Base-by-base conservation (phyloP, 2,329 filamentous ascomycete genomes). In the Epichloe scottii region DNA sequence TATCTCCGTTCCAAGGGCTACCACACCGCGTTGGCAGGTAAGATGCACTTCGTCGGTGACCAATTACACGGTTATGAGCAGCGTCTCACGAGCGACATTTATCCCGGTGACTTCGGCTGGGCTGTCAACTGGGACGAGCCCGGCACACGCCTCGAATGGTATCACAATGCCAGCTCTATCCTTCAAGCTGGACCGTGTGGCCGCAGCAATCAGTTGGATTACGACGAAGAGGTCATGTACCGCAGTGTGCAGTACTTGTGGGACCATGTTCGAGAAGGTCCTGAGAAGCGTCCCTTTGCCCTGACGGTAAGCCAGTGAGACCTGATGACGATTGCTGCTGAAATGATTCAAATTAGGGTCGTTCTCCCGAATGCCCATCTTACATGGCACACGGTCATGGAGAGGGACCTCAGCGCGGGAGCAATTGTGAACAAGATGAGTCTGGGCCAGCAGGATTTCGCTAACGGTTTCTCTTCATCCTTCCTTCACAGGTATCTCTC, bases 41-140 rank as follows among this genome's bases (percentile, higher is more conserved):
- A 96, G 77, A 96, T 96, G 90, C 90, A 96, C 70, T 96, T 96
- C 65, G 86, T 94, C 50, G 90, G 90, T 35, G 90, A 96, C 65
- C 90, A 96, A 70, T 76, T 96, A 53, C 90, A 96, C 65, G 90
- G 90, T 33, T 96, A 95, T 62, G 90, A 96, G 72, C 85, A 88
- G 62, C 82, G 90, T 52, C 76, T 96, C 61, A 96, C 90, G n/a
- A 87, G 85, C 58, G 90, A 96, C 66, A 95, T 96, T 63, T 96
- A 96, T 67, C 90, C 90, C 1, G 90, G 85, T 52, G 90, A 96
- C 63, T 89, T 93, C 63, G 90, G 90, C 56, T 96, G 90, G 90
- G 84, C 85, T 12, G 90, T 95, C 56, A 90, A 95, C 70, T 96
- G 90, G 90, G 90, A 96, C 64, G 82, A 90, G 66, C 89, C 90